These are phyloP conservation scores for Eucalyptus rudis DNA, from an alignment of 345 rosid genomes.

Conservation along the genomic window DNA sequence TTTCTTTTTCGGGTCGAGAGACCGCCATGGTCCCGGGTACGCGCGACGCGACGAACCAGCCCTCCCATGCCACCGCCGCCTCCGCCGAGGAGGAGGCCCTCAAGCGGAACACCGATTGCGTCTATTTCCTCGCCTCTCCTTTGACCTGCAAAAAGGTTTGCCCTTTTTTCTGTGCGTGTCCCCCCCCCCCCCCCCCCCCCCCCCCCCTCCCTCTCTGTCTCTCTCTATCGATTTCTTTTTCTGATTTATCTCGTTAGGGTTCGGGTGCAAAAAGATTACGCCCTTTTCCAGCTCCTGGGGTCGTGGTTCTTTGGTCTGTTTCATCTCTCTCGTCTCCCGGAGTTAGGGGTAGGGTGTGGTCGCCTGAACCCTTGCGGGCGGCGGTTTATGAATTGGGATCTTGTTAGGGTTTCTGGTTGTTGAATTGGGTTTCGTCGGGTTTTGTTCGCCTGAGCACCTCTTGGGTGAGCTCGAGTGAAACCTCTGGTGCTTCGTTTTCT, in stretches of 20 bases:
- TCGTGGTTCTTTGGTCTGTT: not conserved
- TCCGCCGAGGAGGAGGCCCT: constrained; percentile 69
- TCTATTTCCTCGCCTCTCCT: constrained; percentile 93
- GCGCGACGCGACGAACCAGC: constrained; percentile 16
- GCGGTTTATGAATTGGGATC: not conserved
- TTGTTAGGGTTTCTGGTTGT: not conserved
- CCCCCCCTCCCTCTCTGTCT: not conserved
- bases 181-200: no score
- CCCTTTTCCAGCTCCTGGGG: not conserved
- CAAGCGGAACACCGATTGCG: constrained; percentile 91
- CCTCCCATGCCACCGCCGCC: constrained; percentile 12
- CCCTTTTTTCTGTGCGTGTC: not conserved
- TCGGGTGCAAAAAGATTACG: not conserved
- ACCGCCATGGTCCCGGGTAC: constrained; percentile 49
- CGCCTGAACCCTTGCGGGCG: not conserved
- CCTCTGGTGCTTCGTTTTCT: not conserved
- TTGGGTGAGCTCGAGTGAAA: not conserved
- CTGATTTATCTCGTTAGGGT: not conserved
- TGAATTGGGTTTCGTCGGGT: not conserved
- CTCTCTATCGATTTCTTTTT: not conserved
- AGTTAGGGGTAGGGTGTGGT: not conserved
- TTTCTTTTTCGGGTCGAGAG: not conserved
- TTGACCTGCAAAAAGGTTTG: constrained; percentile 96
- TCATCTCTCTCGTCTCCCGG: not conserved
- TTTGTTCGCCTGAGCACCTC: not conserved